Percentiles rank a stretch among this genome's conserved stretches.
Conservation (phyloP, 768 basidiomycete genomes). For the Gautieria morchelliformis region DNA sequence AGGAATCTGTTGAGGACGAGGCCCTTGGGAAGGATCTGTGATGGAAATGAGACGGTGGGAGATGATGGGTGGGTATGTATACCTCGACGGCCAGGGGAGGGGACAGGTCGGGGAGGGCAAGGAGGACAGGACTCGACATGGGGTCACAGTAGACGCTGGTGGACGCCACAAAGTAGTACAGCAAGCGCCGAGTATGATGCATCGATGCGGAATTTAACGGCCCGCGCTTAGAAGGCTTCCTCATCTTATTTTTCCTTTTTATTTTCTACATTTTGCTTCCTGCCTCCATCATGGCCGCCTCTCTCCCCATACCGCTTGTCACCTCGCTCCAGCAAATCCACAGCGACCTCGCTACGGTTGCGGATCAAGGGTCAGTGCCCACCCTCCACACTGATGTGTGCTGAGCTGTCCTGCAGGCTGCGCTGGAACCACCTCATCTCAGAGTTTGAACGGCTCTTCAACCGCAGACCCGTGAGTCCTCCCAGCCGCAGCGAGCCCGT, state of each 20-base stretch:
- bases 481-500: not conserved
- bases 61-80: constrained; percentile 6
- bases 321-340: constrained; percentile 49
- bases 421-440: constrained; percentile 54
- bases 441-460: constrained; percentile 56
- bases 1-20: constrained; percentile 60
- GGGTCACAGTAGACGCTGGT: not conserved
- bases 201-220: not conserved
- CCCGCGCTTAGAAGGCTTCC: too few relatives aligned
- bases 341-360: constrained; percentile 39
- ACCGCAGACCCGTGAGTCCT: constrained; percentile 38
- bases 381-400: too few relatives aligned
- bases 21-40: constrained; percentile 55
- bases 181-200: not conserved
- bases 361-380: constrained; percentile 39
- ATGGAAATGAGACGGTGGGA: constrained; percentile 9
- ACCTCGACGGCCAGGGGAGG: constrained; percentile 60
- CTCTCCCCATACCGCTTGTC: constrained; percentile 52
- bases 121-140: constrained; percentile 25
- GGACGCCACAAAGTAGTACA: not conserved
- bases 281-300: constrained; percentile 35
- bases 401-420: constrained; percentile 22
- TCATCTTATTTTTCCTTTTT: not conserved
- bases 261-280: too few relatives aligned
- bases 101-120: constrained; percentile 44